phyloP scores from a whole-genome alignment of 345 rosid species.

The Mallotus nudiflorus region DNA sequence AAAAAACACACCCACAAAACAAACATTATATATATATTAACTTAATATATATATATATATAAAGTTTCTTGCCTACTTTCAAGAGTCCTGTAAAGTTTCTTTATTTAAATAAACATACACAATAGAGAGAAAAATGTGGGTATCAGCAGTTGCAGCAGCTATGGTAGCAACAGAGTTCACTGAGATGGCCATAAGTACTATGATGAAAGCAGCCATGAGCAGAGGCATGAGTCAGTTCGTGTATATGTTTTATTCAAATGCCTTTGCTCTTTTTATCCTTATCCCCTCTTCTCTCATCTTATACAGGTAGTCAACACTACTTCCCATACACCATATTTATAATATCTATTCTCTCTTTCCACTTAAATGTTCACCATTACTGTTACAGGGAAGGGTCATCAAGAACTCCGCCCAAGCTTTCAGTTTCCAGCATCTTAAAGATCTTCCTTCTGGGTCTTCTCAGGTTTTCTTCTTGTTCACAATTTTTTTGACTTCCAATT shows the following conservation, averaged over 20 bases:
- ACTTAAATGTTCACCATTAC: too few relatives aligned
- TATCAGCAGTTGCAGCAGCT: slow-evolving; percentile 21
- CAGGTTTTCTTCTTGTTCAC: slow-evolving; percentile 8
- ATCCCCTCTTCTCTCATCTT: slow-evolving; percentile 25
- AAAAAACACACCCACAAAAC: too few relatives aligned
- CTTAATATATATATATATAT: too few relatives aligned
- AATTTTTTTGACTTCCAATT: too few relatives aligned
- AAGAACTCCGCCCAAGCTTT: slow-evolving; percentile 11
- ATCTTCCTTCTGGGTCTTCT: slow-evolving; percentile 1
- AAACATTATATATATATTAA: too few relatives aligned
- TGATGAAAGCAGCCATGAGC: slow-evolving; percentile 44
- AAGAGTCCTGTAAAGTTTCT: too few relatives aligned
- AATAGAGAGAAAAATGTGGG: slow-evolving; percentile 1
- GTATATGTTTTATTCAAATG: slow-evolving; percentile 32
- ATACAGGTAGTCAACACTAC: slow-evolving; percentile 25
- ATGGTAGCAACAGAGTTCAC: slow-evolving; percentile 35
- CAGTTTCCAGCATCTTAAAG: background rate
- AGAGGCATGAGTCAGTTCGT: slow-evolving; percentile 36
- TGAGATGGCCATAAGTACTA: slow-evolving; percentile 31
- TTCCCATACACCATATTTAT: too few relatives aligned
- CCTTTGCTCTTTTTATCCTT: slow-evolving; percentile 29
- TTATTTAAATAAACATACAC: too few relatives aligned
- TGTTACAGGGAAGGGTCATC: too few relatives aligned
- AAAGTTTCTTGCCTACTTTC: too few relatives aligned
- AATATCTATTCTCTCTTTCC: background rate